Base-by-base conservation (phyloP, 768 basidiomycete genomes). In the Chlorophyllum brunneum region DNA sequence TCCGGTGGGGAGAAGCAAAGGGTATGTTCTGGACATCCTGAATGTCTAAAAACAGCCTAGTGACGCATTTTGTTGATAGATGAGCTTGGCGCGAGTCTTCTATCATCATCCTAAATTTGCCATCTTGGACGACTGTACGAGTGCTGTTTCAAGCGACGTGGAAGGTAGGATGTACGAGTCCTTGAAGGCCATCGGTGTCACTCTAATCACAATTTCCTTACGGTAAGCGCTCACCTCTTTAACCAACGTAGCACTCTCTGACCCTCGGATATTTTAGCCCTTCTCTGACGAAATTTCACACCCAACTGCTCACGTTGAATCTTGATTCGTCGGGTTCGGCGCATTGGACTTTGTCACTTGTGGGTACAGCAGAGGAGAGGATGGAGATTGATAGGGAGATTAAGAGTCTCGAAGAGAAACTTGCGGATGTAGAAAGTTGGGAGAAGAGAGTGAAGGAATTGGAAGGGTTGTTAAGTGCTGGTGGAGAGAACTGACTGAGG, bases 1-100 rank as follows among this genome's bases (percentile, higher is more conserved):
- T 94, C 92, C 59, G 95, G 95, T 0, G 95, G 95, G 0, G 95
- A 98, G 79, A 98, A 97, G 70, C 95, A 98, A 68, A 70, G 95
- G 82, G 51, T 53, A 22, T 11, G 51, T 46, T 42, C 6, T 42
- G 39, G 31, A 13, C 20, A 11, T 23, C 37, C 20, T 18, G 16
- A 11, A 3, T 20, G 39, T 27, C n/a, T 42, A 15, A 4, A 15
- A 24, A 8, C 5, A 23, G 5, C 23, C 20, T 16, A 16, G 4
- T 41, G 16, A 3, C 1, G 16, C 13, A n/a, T 29, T 11, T 43
- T 43, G 22, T 29, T 26, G 3, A 29, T 27, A 53, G 51, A 94
- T 98, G 88, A 86, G 81, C 0, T 82, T 98, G 78, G 92, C 94
- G 5, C 77, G 95, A n/a, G 85, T 95, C 15, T 90, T 98, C 65